Evolutionary conservation across 306 rosid species (phyloP).

Genomic region (Fragaria nilgerrensis): DNA sequence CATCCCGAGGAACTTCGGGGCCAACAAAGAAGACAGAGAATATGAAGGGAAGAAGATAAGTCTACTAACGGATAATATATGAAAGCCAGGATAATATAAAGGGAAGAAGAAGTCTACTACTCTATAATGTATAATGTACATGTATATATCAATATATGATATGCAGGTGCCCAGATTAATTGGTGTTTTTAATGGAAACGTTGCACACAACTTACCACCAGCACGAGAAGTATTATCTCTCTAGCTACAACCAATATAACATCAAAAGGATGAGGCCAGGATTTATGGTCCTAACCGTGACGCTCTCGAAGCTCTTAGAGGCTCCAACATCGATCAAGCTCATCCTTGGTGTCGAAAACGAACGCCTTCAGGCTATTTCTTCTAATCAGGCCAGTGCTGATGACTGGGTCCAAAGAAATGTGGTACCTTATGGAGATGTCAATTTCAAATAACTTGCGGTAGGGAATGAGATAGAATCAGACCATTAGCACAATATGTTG

Average conservation of each 20-base stretch:
- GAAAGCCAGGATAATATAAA: no score
- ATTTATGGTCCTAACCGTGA: slow-evolving; percentile 26
- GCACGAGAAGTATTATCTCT: slow-evolving; percentile 30
- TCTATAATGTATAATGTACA: not conserved
- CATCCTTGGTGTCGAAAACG: slow-evolving; percentile 16
- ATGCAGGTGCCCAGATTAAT: slow-evolving; percentile 34
- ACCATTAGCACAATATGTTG: slow-evolving; percentile 12
- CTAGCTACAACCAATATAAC: slow-evolving; percentile 10
- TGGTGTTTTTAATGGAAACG: slow-evolving; percentile 44
- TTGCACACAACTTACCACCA: slow-evolving; percentile 28
- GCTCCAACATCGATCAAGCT: slow-evolving; percentile 32
- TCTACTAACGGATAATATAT: no score
- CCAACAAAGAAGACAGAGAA: no score
- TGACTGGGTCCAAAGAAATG: not conserved
- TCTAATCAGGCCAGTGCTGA: not conserved
- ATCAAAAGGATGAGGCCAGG: slow-evolving; percentile 29
- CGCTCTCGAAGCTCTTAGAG: slow-evolving; percentile 35
- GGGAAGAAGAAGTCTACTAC: no score
- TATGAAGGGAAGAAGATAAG: no score
- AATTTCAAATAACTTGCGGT: not conserved
- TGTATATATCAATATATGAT: not conserved
- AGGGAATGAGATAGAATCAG: slow-evolving; percentile 11
- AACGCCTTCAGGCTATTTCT: slow-evolving; percentile 17
- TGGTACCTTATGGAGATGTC: not conserved
- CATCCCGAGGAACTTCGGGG: no score